Evolutionary conservation across 306 rosid genomes (phyloP), one percentile per base, ranked within the genome.

Genomic region (Ormosia semicastrata): DNA sequence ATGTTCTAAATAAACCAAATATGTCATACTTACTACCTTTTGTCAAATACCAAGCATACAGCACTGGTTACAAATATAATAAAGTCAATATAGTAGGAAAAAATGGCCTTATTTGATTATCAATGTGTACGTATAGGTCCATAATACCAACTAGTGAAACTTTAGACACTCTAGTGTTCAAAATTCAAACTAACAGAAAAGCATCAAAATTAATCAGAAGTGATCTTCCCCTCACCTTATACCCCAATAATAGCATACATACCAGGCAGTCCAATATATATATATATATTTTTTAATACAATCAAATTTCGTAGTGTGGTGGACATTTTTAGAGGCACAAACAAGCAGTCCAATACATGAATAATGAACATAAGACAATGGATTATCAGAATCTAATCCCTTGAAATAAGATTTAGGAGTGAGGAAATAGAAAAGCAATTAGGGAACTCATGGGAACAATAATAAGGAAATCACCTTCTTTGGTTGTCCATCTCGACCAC

Each of bases 401-500:
- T 47, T n/a, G n/a, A 74, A 24, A 75, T 73, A 58, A 49, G 76
- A 72, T 68, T 34, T 9, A 46, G n/a, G 59, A 52, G 41, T 34
- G 4, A 59, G n/a, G 2, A 24, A 76, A 53, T 14, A 36, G 24
- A 57, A 18, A 18, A 80, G 10, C 13, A 73, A 66, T 2, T 72
- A 57, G 24, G n/a, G 41, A 54, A 79, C 34, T 46, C 66, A 52
- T 46, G 36, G 57, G 34, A 82, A 40, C 17, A 39, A 44, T 43
- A 71, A 44, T 41, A 30, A 18, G 44, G 10, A 46, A 72, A 59
- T 80, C 68, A 95, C 99, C 99, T 90, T 89, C 80, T 95, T 95
- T 6, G 97, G 91, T 43, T 89, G 90, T 76, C 99, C 99, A 77
- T 93, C 89, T 53, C 54, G 88, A 76, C 98, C 98, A 62, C 90